Evolutionary conservation across 179 eudicot genomes (phyloP), one percentile per base, ranked within the genome.

Genomic region (Spinacia oleracea): DNA sequence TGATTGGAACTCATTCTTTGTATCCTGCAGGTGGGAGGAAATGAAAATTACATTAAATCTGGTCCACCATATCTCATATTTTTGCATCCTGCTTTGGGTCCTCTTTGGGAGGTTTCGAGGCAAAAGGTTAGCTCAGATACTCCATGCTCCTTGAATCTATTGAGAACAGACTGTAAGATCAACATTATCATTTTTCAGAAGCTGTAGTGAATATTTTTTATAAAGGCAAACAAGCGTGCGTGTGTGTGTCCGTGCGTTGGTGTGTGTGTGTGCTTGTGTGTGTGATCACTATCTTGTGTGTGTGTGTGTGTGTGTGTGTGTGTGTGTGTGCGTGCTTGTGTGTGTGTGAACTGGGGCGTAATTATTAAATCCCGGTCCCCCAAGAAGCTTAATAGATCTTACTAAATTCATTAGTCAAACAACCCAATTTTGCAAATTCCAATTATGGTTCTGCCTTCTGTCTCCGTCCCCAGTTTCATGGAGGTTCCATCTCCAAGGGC

Each of bases 81-180:
- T 70, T 93, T 96, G 67, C 99, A 96, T 88, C 99, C 97, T 76
- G 98, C 98, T 83, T 86, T 96, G 55, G 99, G 99, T 16, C 99
- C 98, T 66, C 86, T 96, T 12, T 96, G 99, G 99, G 96, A 90
- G 89, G 88, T 96, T 74, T 85, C 92, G 34, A 89, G 97, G 81
- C 98, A 96, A 84, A 96, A 96, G 85, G 99, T 96, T 73, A 83
- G 78, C 35, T 74, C 62, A 50, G 25, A 60, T 68, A 25, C 20
- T 42, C 21, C 68, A 63, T 23, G 34, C 67, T 38, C 6, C 42
- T 76, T 65, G 9, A 11, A 25, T 35, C 11, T 42, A 16, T 38
- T 38, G 50, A 55, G 51, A n/a, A 45, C 21, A 23, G 16, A 42
- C 56, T 73, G n/a, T 34, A 32, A 72, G 51, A 23, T 81, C 31